Evolutionary conservation across 805 yeast genomes (phyloP), one percentile per base, ranked within the genome.

Genomic region (Tetrapisispora phaffii): DNA sequence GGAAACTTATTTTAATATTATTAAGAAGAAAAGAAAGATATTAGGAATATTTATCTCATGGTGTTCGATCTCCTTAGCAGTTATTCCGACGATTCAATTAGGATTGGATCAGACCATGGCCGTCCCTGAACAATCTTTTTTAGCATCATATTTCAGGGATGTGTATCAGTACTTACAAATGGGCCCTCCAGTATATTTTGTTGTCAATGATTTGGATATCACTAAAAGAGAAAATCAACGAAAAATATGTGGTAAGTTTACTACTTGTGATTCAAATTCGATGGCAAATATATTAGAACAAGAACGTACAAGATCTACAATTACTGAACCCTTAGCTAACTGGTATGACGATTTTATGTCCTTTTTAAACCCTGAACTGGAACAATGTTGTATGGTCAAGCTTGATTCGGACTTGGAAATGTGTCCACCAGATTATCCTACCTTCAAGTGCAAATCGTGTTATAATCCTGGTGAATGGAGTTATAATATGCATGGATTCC

Each of bases 21-120:
- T 89, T 1, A 66, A 85, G 33, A 66, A 68, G 32, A 67, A 70
- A 7, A 67, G 73, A 9, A 73, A 74, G 10, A 63, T 87, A 5
- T 45, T 84, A 7, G 62, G 73, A 1, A 28, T 76, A 0, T 87
- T 89, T 55, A 59, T 77, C 12, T 53, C 74, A 0, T 73, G 88
- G 79, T 68, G 82, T 10, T 84, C 89, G 1, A 41, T 83, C 1
- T 82, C 95, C 0, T 59, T 90, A 10, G 70, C 82, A 8, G 58
- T 84, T 4, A 52, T 88, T 17, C 97, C 97, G 1, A 64, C 66
- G 7, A 72, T 90, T 29, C 62, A 79, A 48, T 70, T 85, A 35
- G 98, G 97, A 0, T 72, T 93, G 20, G 97, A 90, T 59, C 97
- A 90, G 64, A 72, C 95, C 44, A 68, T 82, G 35, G 97, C 97